Conservation (phyloP, 2,329 filamentous ascomycete genomes). For the Fusarium pseudoanthophilum region DNA sequence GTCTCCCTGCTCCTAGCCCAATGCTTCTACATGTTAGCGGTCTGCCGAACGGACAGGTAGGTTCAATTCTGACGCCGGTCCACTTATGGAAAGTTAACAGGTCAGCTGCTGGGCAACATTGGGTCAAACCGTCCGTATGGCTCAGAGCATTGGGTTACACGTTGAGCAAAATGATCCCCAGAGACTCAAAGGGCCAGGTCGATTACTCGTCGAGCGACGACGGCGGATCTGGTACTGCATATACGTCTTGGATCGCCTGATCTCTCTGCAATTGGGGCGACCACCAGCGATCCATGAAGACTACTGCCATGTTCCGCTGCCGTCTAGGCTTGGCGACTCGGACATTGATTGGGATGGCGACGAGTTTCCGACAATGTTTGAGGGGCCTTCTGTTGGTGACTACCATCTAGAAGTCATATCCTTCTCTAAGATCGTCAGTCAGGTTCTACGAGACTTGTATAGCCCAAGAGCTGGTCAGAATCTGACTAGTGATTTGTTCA, state of each 20-base stretch:
- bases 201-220: neutral
- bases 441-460: neutral
- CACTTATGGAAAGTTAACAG: neutral
- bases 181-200: accelerated
- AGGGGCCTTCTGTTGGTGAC: neutral
- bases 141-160: neutral
- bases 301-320: neutral
- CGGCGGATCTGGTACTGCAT: neutral
- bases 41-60: neutral
- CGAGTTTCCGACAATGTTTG: neutral
- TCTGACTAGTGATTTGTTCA: neutral
- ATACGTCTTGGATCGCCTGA: neutral
- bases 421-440: neutral
- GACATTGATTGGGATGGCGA: neutral
- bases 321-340: accelerated
- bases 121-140: neutral
- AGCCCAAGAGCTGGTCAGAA: neutral
- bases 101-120: neutral
- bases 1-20: neutral
- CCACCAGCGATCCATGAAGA: neutral
- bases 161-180: neutral
- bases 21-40: neutral
- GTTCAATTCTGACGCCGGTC: too few species aligned
- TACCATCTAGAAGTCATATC: neutral
- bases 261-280: neutral